A percentile compares a stretch with the other conserved stretches of the same genome.
phyloP scores from a whole-genome alignment of 2,329 filamentous ascomycete genomes.

The Botrytis medusae region DNA sequence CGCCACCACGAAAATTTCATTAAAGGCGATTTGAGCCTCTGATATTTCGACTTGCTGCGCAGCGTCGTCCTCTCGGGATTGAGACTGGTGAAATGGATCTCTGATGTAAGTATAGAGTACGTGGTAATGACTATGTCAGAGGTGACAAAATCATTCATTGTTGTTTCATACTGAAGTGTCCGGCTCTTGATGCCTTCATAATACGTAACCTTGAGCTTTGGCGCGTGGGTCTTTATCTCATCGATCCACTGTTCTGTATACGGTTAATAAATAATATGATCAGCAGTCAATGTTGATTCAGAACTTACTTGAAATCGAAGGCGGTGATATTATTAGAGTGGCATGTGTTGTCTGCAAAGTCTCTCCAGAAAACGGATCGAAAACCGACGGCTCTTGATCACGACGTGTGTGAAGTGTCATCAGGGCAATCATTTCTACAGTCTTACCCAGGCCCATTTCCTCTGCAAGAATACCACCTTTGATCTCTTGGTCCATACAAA shows the following conservation, averaged over 20 bases:
- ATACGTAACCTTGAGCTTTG: conserved; percentile 53
- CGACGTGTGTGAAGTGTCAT: conserved; percentile 61
- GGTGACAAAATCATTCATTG: conserved; percentile 48
- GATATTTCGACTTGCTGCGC: conserved; percentile 62
- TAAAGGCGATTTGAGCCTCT: conserved; percentile 70
- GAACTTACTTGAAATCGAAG: conserved; percentile 44
- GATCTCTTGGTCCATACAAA: conserved; percentile 44
- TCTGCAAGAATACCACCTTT: conserved; percentile 61
- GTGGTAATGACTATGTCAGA: conserved; percentile 65
- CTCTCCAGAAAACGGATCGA: conserved; percentile 45
- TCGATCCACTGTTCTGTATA: conserved; percentile 58
- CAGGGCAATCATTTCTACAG: conserved; percentile 70
- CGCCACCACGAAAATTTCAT: conserved; percentile 84
- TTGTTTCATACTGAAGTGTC: conserved; percentile 36
- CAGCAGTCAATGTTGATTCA: not conserved
- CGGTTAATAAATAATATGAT: not conserved
- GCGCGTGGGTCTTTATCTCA: conserved; percentile 60
- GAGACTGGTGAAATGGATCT: conserved; percentile 73
- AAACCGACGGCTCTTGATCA: conserved; percentile 25
- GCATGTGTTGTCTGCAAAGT: conserved; percentile 51
- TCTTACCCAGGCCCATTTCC: conserved; percentile 84
- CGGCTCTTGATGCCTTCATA: conserved; percentile 52
- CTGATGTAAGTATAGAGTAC: conserved; percentile 70
- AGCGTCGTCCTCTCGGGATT: conserved; percentile 65
- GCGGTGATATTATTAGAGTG: conserved; percentile 62